Conservation (phyloP, 768 basidiomycete genomes). For the Rhizopogon vulgaris region DNA sequence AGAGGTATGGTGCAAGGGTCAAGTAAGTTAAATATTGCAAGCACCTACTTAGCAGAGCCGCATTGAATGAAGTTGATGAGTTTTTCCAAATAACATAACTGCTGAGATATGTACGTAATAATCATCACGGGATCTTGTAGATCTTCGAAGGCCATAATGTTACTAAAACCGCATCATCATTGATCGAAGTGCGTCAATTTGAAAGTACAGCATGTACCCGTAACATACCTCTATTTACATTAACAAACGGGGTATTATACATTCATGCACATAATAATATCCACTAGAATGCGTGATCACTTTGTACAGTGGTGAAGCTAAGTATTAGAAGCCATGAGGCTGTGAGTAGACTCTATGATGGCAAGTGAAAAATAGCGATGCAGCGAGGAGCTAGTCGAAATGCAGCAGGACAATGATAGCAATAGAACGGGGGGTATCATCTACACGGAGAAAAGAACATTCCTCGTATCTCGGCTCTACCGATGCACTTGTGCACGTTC, state of each 20-base stretch:
- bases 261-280: conserved; percentile 30
- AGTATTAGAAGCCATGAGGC: conserved; percentile 23
- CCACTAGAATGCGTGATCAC: conserved; percentile 31
- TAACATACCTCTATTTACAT: conserved; percentile 24
- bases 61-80: conserved; percentile 7
- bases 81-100: not conserved
- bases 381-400: conserved; percentile 10
- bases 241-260: conserved; percentile 27
- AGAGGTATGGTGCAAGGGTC: not conserved
- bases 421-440: conserved; percentile 31
- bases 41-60: conserved; percentile 8
- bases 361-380: conserved; percentile 9
- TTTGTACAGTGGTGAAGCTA: conserved; percentile 27
- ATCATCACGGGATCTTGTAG: conserved; percentile 8
- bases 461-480: conserved; percentile 23
- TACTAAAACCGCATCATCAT: conserved; percentile 25
- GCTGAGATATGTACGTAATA: conserved; percentile 20
- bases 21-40: conserved; percentile 5
- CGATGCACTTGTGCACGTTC: conserved; percentile 59
- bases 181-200: conserved; percentile 16
- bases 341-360: conserved; percentile 24
- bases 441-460: conserved; percentile 14
- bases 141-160: conserved; percentile 25
- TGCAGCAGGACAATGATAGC: conserved; percentile 20
- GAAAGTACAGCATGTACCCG: not conserved